phyloP scores from a whole-genome alignment of 1,284 basidiomycete genomes.

The Naganishia sp. region DNA sequence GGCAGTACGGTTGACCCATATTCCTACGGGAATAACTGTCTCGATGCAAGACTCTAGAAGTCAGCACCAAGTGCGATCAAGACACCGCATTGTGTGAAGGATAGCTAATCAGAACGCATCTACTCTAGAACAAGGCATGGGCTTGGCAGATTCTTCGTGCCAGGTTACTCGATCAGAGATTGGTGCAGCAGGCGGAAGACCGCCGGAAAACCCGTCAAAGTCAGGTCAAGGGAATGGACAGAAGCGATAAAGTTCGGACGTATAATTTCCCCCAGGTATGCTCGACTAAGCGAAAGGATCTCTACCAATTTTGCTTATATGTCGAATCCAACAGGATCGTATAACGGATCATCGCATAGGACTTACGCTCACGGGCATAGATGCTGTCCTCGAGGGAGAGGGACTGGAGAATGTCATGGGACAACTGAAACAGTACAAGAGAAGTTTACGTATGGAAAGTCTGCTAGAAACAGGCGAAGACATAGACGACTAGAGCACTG shows the following conservation, averaged over 20 bases:
- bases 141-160: constrained; percentile 85
- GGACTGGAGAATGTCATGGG: constrained; percentile 62
- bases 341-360: constrained; percentile 90
- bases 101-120: constrained; percentile 21
- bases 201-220: constrained; percentile 68
- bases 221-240: constrained; percentile 75
- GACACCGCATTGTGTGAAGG: neutral
- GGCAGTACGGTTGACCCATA: constrained; percentile 91
- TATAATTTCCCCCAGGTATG: constrained; percentile 84
- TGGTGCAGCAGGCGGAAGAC: constrained; percentile 68
- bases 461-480: constrained; percentile 59
- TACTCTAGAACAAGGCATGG: constrained; percentile 71
- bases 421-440: constrained; percentile 66
- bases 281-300: constrained; percentile 2
- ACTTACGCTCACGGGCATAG: constrained; percentile 71
- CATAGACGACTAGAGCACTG: constrained; percentile 41
- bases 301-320: neutral
- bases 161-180: constrained; percentile 75
- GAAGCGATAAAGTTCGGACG: constrained; percentile 89
- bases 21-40: constrained; percentile 90
- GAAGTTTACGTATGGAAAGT: constrained; percentile 68
- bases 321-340: constrained; percentile 64
- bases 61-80: constrained; percentile 75
- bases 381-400: constrained; percentile 74
- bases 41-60: constrained; percentile 98